Percentiles rank a stretch among this genome's conserved stretches.
phyloP scores from a whole-genome alignment of 306 rosid species.

The Lathyrus tuberosus region DNA sequence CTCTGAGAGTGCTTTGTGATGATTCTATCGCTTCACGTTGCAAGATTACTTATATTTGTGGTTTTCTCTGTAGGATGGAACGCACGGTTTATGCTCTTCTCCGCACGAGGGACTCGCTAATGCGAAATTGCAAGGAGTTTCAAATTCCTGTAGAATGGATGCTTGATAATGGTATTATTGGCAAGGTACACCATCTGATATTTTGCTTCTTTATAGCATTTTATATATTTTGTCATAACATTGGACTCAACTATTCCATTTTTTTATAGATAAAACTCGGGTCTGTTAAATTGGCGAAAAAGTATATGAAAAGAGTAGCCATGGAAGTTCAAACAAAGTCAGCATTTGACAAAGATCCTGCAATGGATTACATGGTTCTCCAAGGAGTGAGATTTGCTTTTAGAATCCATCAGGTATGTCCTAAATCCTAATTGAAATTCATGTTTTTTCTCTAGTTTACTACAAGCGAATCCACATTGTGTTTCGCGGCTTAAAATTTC shows the following conservation, averaged over 20 bases:
- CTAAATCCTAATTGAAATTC: too few species aligned
- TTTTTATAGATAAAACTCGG: constrained; percentile 75
- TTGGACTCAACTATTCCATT: constrained; percentile 33
- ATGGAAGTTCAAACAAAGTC: constrained; percentile 92
- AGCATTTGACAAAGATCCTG: constrained; percentile 87
- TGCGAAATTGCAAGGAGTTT: constrained; percentile 83
- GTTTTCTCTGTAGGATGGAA: constrained; percentile 71
- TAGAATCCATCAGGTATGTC: constrained; percentile 90
- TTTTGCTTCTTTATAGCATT: constrained; percentile 1
- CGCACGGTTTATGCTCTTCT: constrained; percentile 79
- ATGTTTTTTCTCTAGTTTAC: too few species aligned
- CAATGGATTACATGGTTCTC: constrained; percentile 97
- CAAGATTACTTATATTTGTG: neutral
- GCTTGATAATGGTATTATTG: constrained; percentile 87
- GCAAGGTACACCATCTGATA: constrained; percentile 63
- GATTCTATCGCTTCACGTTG: neutral
- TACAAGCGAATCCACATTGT: neutral
- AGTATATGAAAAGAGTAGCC: constrained; percentile 91
- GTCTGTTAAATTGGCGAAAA: constrained; percentile 89
- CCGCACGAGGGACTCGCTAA: constrained; percentile 81
- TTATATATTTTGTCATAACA: constrained; percentile 6
- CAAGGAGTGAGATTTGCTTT: constrained; percentile 99
- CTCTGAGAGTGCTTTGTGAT: neutral
- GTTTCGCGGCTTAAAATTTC: neutral
- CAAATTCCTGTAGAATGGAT: constrained; percentile 92